phyloP scores from a whole-genome alignment of 139 green algal species.

The Chlamydomonas schloesseri region DNA sequence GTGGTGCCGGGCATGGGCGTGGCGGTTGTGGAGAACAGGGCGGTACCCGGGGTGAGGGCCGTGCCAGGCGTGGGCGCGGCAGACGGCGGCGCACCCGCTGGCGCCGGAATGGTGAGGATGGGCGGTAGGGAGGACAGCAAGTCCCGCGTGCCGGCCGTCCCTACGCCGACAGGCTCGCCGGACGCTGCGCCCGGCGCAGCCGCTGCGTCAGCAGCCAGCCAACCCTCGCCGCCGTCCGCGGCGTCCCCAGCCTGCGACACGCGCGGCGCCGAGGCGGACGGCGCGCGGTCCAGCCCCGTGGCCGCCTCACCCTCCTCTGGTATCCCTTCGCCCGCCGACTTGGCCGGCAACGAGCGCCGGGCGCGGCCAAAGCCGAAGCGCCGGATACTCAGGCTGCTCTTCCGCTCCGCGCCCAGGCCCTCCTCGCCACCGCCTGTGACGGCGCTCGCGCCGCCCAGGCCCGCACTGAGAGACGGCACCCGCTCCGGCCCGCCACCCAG shows the following conservation, averaged over 20 bases:
- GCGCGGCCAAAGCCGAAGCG: constrained; percentile 37
- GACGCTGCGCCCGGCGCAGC: too few relatives aligned
- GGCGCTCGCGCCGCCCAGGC: background rate
- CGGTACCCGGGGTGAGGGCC: background rate
- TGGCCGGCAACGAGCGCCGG: constrained; percentile 14
- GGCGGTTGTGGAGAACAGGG: too few relatives aligned
- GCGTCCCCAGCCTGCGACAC: background rate
- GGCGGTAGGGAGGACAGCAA: background rate
- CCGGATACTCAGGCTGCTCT: constrained; percentile 9
- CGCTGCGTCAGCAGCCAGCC: too few relatives aligned
- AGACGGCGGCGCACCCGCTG: background rate
- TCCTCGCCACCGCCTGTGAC: background rate
- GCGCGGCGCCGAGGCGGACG: background rate
- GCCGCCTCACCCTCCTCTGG: constrained; percentile 19
- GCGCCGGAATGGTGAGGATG: background rate
- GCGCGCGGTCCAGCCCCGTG: background rate
- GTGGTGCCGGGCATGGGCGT: too few relatives aligned
- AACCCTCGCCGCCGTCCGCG: background rate
- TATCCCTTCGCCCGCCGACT: background rate
- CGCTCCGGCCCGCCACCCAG: background rate
- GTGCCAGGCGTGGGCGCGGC: background rate
- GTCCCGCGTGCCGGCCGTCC: background rate
- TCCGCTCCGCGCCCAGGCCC: background rate
- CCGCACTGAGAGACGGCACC: background rate
- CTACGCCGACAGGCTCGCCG: background rate